Percentiles rank a stretch among this genome's conserved stretches.
These are phyloP conservation scores for Mantamonas sphyraenae DNA, from an alignment of 78 protist genomes.

Conservation along the genomic window DNA sequence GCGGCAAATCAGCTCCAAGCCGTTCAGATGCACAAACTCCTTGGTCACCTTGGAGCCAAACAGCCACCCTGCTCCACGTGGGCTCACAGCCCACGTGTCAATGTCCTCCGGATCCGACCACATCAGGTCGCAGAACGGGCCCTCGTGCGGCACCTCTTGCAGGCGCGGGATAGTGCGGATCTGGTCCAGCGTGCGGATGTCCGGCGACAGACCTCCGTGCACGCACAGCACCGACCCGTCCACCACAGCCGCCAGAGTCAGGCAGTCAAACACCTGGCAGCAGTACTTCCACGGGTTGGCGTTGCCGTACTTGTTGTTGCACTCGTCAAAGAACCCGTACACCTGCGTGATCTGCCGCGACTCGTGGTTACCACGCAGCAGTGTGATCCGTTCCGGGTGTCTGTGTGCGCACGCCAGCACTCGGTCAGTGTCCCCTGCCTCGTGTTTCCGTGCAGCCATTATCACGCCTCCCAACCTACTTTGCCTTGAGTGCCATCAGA, in stretches of 20 bases:
- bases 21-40: conserved; percentile 14
- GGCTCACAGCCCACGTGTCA: conserved; percentile 82
- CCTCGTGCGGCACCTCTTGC: conserved; percentile 94
- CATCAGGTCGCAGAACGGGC: conserved; percentile 95
- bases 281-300: conserved; percentile 88
- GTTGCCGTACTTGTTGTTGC: conserved; percentile 93
- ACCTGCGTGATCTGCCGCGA: conserved; percentile 91
- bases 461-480: too few relatives aligned
- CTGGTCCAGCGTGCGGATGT: conserved; percentile 77
- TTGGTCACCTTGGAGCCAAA: conserved; percentile 85
- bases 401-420: too few relatives aligned
- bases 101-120: conserved; percentile 98
- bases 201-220: conserved; percentile 96
- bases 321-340: conserved; percentile 97
- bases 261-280: conserved; percentile 88
- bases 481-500: conserved; percentile 80
- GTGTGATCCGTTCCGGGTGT: conserved; percentile 78
- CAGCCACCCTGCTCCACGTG: conserved; percentile 98
- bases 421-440: too few relatives aligned
- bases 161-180: conserved; percentile 64
- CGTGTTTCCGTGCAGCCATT: too few relatives aligned
- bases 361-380: conserved; percentile 97
- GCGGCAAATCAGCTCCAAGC: conserved; percentile 72
- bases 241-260: conserved; percentile 85
- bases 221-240: conserved; percentile 88